A percentile compares a stretch with the other conserved stretches of the same genome.
These are phyloP conservation scores for Malassezia sympodialis DNA, from an alignment of 1,284 basidiomycete species.

Conservation along the genomic window DNA sequence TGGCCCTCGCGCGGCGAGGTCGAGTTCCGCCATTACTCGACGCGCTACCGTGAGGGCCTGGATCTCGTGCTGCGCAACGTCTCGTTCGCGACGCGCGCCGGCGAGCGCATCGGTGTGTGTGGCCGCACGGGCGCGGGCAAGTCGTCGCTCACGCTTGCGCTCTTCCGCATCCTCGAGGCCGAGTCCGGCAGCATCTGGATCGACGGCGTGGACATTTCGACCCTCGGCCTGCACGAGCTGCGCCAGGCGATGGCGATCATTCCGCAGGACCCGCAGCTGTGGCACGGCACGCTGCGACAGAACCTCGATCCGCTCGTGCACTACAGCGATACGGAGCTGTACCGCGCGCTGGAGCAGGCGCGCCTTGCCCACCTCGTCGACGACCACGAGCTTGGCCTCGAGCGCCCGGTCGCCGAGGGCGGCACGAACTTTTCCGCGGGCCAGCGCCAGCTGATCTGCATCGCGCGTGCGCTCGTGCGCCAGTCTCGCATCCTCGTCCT, in stretches of 20 bases:
- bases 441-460: conserved; percentile 55
- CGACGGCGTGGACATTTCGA: conserved; percentile 71
- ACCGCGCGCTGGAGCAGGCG: conserved; percentile 67
- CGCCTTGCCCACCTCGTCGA: conserved; percentile 63
- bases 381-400: conserved; percentile 61
- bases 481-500: conserved; percentile 72
- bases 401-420: conserved; percentile 67
- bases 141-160: conserved; percentile 59
- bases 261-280: conserved; percentile 64
- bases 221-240: conserved; percentile 68
- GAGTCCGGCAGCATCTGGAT: conserved; percentile 66
- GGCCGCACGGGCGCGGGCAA: conserved; percentile 91
- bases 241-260: conserved; percentile 64
- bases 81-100: conserved; percentile 57
- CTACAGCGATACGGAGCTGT: conserved; percentile 64
- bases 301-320: conserved; percentile 69
- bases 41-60: conserved; percentile 70
- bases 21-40: conserved; percentile 69
- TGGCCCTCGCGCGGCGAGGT: conserved; percentile 74
- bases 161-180: conserved; percentile 56
- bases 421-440: conserved; percentile 70
- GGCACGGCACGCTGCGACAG: conserved; percentile 73
- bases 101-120: conserved; percentile 59
- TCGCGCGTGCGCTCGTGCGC: conserved; percentile 44
- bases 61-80: conserved; percentile 68